phyloP scores from a whole-genome alignment of 495 filamentous ascomycete species.

The Hypoxylon trugodes region DNA sequence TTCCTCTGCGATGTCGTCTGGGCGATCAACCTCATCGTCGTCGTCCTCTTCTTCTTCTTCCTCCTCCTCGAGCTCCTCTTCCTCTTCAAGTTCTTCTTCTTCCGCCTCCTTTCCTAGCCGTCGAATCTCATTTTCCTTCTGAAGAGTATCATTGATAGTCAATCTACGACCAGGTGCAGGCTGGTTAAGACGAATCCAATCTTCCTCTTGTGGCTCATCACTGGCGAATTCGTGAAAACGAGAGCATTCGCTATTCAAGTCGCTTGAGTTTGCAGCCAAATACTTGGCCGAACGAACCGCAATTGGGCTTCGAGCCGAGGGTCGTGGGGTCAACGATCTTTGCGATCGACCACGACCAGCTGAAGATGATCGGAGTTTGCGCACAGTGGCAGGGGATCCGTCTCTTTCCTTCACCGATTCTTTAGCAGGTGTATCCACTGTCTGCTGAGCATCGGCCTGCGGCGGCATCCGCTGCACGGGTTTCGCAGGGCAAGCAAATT shows the following conservation, averaged over 20 bases:
- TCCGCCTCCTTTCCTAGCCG: slow-evolving; percentile 90
- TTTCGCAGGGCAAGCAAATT: slow-evolving; percentile 59
- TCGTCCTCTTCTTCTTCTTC: slow-evolving; percentile 61
- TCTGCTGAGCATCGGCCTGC: slow-evolving; percentile 19
- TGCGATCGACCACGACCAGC: slow-evolving; percentile 54
- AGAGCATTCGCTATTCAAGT: slow-evolving; percentile 72
- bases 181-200: slow-evolving; percentile 78
- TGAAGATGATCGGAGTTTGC: slow-evolving; percentile 54
- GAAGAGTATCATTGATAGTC: slow-evolving; percentile 87
- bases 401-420: slow-evolving; percentile 36
- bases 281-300: slow-evolving; percentile 50
- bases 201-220: slow-evolving; percentile 79
- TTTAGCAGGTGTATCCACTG: slow-evolving; percentile 28
- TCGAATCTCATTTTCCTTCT: slow-evolving; percentile 88
- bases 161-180: slow-evolving; percentile 69
- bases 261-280: slow-evolving; percentile 57
- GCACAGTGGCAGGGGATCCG: slow-evolving; percentile 50
- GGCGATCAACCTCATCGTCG: slow-evolving; percentile 46
- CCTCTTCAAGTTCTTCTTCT: slow-evolving; percentile 80
- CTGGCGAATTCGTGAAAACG: slow-evolving; percentile 95
- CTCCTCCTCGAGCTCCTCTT: slow-evolving; percentile 66
- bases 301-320: slow-evolving; percentile 46
- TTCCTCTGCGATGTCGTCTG: slow-evolving; percentile 50
- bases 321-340: slow-evolving; percentile 56
- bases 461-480: slow-evolving; percentile 31